phyloP scores from a whole-genome alignment of 352 stramenopile genomes.

The Phytophthora foliorum region DNA sequence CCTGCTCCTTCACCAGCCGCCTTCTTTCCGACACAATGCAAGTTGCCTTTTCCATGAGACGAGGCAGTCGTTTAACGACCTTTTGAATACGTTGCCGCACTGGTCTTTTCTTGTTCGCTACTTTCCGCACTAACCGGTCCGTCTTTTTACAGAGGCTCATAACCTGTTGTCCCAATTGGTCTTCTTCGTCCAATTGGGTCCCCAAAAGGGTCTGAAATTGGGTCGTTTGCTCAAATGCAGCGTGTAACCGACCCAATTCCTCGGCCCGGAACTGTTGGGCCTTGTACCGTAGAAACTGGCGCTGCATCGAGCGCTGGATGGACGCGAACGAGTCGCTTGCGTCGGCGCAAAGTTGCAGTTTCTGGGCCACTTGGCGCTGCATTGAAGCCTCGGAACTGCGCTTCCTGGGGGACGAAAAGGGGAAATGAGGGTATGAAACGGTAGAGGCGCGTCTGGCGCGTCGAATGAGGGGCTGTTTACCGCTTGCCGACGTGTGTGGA shows the following conservation, averaged over 20 bases:
- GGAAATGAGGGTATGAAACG: neutral
- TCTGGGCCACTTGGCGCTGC: conserved; percentile 28
- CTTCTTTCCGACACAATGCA: conserved; percentile 14
- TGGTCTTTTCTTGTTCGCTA: conserved; percentile 13
- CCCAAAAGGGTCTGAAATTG: conserved; percentile 30
- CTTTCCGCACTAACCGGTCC: conserved; percentile 34
- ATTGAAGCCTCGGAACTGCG: conserved; percentile 73
- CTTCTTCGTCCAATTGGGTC: conserved; percentile 20
- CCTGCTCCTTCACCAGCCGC: conserved; percentile 15
- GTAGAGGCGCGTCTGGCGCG: neutral
- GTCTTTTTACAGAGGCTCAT: conserved; percentile 10
- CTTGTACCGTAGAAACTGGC: conserved; percentile 19
- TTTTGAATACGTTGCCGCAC: conserved; percentile 2
- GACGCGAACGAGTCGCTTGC: conserved; percentile 17
- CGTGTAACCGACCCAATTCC: conserved; percentile 16
- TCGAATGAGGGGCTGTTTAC: conserved; percentile 1
- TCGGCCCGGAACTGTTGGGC: conserved; percentile 10
- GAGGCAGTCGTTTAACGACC: conserved; percentile 20
- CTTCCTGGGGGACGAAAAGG: conserved; percentile 17
- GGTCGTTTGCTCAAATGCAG: conserved; percentile 24
- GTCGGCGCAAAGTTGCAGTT: conserved; percentile 29
- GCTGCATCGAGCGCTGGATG: conserved; percentile 1
- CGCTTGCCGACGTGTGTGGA: conserved; percentile 10
- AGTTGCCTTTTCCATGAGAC: conserved; percentile 31
- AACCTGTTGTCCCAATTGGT: neutral